Conservation (phyloP, 2,329 filamentous ascomycete genomes). For the Colletotrichum brevisporum region DNA sequence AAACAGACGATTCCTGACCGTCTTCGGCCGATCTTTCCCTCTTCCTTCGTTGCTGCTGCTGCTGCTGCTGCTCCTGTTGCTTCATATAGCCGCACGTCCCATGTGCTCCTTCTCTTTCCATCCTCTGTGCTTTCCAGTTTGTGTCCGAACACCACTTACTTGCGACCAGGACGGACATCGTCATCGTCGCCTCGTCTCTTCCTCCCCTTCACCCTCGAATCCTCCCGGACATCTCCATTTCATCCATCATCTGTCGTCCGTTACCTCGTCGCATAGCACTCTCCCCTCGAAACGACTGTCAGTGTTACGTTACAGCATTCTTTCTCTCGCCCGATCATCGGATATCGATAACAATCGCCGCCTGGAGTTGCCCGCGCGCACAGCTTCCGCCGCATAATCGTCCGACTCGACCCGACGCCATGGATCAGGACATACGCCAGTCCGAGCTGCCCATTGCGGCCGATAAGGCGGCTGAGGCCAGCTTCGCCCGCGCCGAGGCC, state of each 20-base stretch:
- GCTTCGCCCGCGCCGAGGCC: constrained; percentile 25
- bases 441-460: background rate
- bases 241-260: constrained; percentile 5
- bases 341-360: background rate
- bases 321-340: constrained; percentile 3
- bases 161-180: no score
- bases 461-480: constrained; percentile 14
- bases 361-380: background rate
- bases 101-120: constrained; percentile 20
- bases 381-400: no score
- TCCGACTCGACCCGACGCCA: constrained; percentile 10
- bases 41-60: background rate
- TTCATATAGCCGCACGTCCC: constrained; percentile 36
- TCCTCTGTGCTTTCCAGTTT: constrained; percentile 5
- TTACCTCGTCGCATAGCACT: constrained; percentile 20
- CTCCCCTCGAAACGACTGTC: constrained; percentile 5
- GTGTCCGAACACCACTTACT: constrained; percentile 1
- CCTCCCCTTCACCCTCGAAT: no score
- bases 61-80: background rate
- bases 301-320: background rate
- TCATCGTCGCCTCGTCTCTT: constrained; percentile 4
- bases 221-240: background rate
- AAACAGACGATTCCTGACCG: background rate
- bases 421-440: constrained; percentile 28
- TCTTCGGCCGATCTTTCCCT: constrained; percentile 15